Evolutionary conservation across 331 rosid genomes (phyloP).

Genomic region (Phaseolus coccineus): DNA sequence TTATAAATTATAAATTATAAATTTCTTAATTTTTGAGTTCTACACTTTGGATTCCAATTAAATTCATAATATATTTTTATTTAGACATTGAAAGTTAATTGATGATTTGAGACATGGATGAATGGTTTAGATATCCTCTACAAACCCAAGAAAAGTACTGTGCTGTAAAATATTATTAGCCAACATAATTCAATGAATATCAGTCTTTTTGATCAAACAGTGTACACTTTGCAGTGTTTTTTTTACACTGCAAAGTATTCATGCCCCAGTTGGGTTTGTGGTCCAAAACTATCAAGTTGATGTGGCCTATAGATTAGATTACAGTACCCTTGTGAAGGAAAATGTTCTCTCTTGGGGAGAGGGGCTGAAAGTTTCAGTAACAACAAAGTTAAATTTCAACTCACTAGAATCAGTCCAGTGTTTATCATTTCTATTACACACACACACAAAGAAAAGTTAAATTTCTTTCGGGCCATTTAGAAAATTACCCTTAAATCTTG

Average conservation of each 20-base stretch:
- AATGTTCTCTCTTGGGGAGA: neutral
- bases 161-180: neutral
- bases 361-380: neutral
- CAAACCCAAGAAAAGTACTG: neutral
- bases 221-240: neutral
- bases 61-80: neutral
- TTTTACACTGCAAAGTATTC: neutral
- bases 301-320: no score
- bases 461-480: no score
- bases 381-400: neutral
- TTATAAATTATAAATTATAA: no score
- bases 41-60: neutral
- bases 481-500: no score
- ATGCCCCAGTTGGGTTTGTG: neutral
- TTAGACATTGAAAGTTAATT: neutral
- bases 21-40: no score
- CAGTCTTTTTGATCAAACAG: neutral
- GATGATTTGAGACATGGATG: constrained; percentile 2
- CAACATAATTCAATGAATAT: neutral
- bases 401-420: no score
- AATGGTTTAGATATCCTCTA: neutral
- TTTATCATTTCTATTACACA: no score
- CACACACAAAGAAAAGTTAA: no score
- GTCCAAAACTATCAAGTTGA: neutral
- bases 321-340: neutral